Conservation (phyloP, 2,329 filamentous ascomycete genomes). For the Fusarium euwallaceae region DNA sequence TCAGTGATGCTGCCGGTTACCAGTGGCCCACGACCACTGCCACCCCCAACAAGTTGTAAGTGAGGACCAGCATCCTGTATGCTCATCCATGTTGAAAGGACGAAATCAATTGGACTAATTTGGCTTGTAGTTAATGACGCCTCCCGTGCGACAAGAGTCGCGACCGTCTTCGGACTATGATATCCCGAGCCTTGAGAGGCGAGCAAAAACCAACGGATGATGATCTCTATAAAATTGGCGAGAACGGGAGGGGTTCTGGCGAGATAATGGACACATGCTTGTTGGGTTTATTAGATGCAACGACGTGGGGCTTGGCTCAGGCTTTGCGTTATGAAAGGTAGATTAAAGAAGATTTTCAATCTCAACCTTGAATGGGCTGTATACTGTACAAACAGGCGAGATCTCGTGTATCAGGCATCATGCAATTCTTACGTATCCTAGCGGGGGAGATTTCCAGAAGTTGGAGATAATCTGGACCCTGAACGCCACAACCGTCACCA, state of each 20-base stretch:
- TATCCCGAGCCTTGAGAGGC: conserved; percentile 28
- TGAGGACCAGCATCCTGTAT: conserved; percentile 44
- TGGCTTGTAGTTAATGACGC: conserved; percentile 41
- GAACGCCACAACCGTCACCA: conserved; percentile 25
- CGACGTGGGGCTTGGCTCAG: conserved; percentile 30
- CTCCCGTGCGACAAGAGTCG: conserved; percentile 29
- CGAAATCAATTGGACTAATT: conserved; percentile 29
- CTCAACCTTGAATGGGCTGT: conserved; percentile 22
- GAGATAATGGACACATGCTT: conserved; percentile 40
- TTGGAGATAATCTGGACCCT: conserved; percentile 14
- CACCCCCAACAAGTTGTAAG: conserved; percentile 83
- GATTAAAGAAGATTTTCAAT: conserved; percentile 32
- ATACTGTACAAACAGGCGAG: background rate
- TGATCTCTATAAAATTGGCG: conserved; percentile 36
- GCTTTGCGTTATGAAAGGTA: conserved; percentile 36
- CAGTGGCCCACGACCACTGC: conserved; percentile 90
- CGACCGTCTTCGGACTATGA: conserved; percentile 41
- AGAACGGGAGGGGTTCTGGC: conserved; percentile 34
- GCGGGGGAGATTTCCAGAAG: background rate
- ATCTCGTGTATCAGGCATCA: background rate
- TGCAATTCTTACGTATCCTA: background rate
- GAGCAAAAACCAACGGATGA: conserved; percentile 35
- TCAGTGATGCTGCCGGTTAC: conserved; percentile 95
- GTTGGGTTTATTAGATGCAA: conserved; percentile 40
- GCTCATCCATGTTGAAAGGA: conserved; percentile 20